phyloP scores from a whole-genome alignment of 1,284 basidiomycete species.

The Caloboletus firmus region DNA sequence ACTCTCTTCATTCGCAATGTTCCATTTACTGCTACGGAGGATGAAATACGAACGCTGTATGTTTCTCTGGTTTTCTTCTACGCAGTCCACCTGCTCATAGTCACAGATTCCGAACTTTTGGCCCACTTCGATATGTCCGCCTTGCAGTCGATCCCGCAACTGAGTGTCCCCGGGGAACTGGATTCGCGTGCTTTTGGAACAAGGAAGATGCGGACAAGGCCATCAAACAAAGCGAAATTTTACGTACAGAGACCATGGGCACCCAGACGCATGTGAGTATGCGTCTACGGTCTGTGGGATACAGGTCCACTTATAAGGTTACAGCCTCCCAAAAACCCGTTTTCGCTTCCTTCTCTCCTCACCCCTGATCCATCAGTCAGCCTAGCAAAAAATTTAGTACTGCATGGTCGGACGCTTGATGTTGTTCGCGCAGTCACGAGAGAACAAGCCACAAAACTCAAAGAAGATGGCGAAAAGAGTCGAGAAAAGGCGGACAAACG shows the following conservation, averaged over 20 bases:
- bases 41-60: slow-evolving; percentile 81
- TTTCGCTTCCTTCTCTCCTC: slow-evolving; percentile 81
- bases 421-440: slow-evolving; percentile 90
- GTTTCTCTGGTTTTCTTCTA: slow-evolving; percentile 28
- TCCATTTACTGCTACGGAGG: slow-evolving; percentile 89
- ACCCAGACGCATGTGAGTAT: slow-evolving; percentile 34
- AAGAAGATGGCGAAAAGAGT: slow-evolving; percentile 81
- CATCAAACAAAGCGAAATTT: slow-evolving; percentile 76
- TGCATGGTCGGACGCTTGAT: slow-evolving; percentile 92
- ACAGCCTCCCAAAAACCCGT: slow-evolving; percentile 76
- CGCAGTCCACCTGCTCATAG: slow-evolving; percentile 3
- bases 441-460: slow-evolving; percentile 82
- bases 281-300: neutral
- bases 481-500: slow-evolving; percentile 93
- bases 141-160: slow-evolving; percentile 87
- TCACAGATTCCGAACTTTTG: slow-evolving; percentile 79
- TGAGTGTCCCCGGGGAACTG: slow-evolving; percentile 89
- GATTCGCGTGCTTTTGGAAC: slow-evolving; percentile 98
- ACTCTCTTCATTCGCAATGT: slow-evolving; percentile 96
- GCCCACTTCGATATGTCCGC: slow-evolving; percentile 90
- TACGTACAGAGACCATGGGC: slow-evolving; percentile 65
- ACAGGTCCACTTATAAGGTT: slow-evolving; percentile 6
- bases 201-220: slow-evolving; percentile 86
- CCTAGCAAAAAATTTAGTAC: slow-evolving; percentile 78
- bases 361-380: slow-evolving; percentile 94